Conservation (phyloP, 768 basidiomycete genomes). For the Leccinum longicurvipes region DNA sequence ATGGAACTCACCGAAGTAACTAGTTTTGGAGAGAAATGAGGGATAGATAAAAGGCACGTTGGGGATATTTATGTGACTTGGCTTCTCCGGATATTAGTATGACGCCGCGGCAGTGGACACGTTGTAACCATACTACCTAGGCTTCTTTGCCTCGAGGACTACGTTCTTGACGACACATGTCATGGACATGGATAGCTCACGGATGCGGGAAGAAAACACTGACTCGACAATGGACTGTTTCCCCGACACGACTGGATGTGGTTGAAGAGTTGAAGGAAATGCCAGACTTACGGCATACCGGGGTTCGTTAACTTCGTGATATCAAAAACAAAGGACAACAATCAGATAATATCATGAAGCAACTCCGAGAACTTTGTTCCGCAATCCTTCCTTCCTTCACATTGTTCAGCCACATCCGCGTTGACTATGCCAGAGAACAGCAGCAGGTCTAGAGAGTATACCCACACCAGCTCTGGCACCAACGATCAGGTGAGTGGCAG, state of each 20-base stretch:
- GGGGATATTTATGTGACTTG: neutral
- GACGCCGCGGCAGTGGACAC: neutral
- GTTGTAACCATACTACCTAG: neutral
- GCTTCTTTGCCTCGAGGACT: neutral
- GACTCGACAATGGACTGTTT: too few species aligned
- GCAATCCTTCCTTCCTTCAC: too few species aligned
- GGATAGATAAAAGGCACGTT: neutral
- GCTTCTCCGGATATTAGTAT: neutral
- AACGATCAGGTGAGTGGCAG: neutral
- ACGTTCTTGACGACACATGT: neutral
- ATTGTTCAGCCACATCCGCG: too few species aligned
- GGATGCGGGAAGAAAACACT: neutral
- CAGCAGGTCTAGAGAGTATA: neutral
- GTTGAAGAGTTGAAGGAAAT: too few species aligned
- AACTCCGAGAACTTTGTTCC: too few species aligned
- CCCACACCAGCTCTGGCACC: neutral
- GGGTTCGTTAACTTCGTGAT: too few species aligned
- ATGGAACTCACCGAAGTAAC: constrained; percentile 7
- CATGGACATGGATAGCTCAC: neutral
- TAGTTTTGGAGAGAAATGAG: neutral
- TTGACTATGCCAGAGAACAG: neutral
- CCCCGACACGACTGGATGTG: too few species aligned
- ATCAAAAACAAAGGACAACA: too few species aligned
- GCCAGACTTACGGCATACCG: too few species aligned
- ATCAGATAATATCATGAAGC: too few species aligned